These are phyloP conservation scores for Fusarium oxysporum DNA, from an alignment of 2,329 filamentous ascomycete genomes.

Conservation along the genomic window DNA sequence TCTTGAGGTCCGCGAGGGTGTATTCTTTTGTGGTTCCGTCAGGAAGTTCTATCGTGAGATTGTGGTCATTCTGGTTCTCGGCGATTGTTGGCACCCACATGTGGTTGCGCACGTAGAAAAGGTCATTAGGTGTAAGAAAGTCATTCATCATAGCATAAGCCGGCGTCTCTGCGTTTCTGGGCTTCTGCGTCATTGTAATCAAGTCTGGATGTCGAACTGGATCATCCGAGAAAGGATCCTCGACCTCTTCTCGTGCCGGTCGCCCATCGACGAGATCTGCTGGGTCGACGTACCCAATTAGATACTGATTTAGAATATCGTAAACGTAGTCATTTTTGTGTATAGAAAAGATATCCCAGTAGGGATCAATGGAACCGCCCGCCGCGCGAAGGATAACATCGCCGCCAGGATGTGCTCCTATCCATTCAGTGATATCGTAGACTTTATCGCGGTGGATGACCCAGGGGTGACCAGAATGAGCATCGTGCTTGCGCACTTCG, in stretches of 20 bases:
- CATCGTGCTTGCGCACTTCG: slow-evolving; percentile 65
- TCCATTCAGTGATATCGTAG: slow-evolving; percentile 78
- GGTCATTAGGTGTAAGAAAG: slow-evolving; percentile 66
- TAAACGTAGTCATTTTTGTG: slow-evolving; percentile 74
- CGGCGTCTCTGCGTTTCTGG: slow-evolving; percentile 72
- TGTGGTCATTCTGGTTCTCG: slow-evolving; percentile 54
- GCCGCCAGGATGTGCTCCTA: slow-evolving; percentile 73
- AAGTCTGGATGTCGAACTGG: slow-evolving; percentile 64
- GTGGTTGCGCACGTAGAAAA: slow-evolving; percentile 72
- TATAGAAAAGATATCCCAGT: slow-evolving; percentile 78
- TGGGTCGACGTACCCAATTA: slow-evolving; percentile 70
- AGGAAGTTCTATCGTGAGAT: slow-evolving; percentile 65
- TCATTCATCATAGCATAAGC: slow-evolving; percentile 57
- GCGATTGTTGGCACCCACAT: slow-evolving; percentile 69
- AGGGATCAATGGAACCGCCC: slow-evolving; percentile 72
- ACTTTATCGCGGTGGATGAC: slow-evolving; percentile 72
- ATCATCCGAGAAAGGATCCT: slow-evolving; percentile 70
- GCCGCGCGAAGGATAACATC: slow-evolving; percentile 75
- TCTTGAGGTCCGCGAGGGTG: slow-evolving; percentile 64
- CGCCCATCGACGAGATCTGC: slow-evolving; percentile 69
- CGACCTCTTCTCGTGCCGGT: slow-evolving; percentile 64
- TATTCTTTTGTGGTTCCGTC: slow-evolving; percentile 66
- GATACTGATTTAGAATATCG: slow-evolving; percentile 73
- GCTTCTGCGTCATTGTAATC: slow-evolving; percentile 64
- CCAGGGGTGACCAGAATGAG: slow-evolving; percentile 67